phyloP scores from a whole-genome alignment of 495 filamentous ascomycete genomes.

The Hypomontagnella submonticulosa region DNA sequence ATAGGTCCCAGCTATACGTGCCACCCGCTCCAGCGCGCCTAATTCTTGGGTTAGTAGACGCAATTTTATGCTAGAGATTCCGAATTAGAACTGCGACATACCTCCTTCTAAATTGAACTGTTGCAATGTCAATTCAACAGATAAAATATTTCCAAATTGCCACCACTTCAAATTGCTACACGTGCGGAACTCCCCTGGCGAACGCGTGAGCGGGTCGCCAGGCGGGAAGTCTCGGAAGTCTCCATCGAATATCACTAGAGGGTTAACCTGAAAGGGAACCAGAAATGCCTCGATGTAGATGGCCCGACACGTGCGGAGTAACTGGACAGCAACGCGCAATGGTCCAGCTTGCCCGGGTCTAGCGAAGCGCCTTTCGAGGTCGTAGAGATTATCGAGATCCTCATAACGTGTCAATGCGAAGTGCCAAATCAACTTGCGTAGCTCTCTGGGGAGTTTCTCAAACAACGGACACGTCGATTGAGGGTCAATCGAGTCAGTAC shows the following conservation, averaged over 20 bases:
- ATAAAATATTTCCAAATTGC: conserved; percentile 47
- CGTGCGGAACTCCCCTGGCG: conserved; percentile 4
- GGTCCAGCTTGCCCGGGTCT: conserved; percentile 43
- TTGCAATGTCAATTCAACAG: conserved; percentile 40
- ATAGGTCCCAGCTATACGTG: conserved; percentile 39
- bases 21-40: conserved; percentile 45
- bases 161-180: conserved; percentile 38
- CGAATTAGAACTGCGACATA: conserved; percentile 24
- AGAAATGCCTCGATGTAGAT: conserved; percentile 46
- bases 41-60: conserved; percentile 1
- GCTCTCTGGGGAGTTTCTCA: conserved; percentile 40
- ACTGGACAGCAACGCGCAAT: conserved; percentile 28
- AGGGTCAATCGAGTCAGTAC: conserved; percentile 25
- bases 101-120: conserved; percentile 44
- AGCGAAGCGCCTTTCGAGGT: conserved; percentile 16
- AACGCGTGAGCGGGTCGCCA: conserved; percentile 24
- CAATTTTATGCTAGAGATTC: not conserved
- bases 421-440: conserved; percentile 45
- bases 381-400: conserved; percentile 33
- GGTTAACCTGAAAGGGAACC: conserved; percentile 44
- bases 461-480: conserved; percentile 36
- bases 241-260: conserved; percentile 41
- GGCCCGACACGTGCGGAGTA: conserved; percentile 43
- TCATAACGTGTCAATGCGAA: conserved; percentile 43
- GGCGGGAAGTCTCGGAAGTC: conserved; percentile 32